These are phyloP conservation scores for Suhomyces wounanorum DNA, from an alignment of 1,139 yeast species.

Conservation along the genomic window DNA sequence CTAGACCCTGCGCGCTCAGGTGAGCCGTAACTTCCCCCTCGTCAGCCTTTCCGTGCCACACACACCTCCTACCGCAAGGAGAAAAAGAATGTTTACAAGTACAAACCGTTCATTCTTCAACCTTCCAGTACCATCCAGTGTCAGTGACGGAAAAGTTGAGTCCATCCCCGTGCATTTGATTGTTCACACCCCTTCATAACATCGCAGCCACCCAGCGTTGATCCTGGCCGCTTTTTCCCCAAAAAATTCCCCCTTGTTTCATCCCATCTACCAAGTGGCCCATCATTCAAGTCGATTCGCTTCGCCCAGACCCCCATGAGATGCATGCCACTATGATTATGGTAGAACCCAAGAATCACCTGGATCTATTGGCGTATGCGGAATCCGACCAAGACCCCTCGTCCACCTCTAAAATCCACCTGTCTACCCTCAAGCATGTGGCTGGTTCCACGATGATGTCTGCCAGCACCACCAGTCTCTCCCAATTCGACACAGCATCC, in stretches of 20 bases:
- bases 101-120: conserved; percentile 1
- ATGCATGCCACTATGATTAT: conserved; percentile 7
- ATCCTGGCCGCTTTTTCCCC: neutral
- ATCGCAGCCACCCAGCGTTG: neutral
- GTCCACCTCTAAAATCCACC: conserved; percentile 4
- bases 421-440: conserved; percentile 1
- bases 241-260: neutral
- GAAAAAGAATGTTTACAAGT: conserved; percentile 9
- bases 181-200: neutral
- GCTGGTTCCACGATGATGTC: neutral
- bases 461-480: conserved; percentile 3
- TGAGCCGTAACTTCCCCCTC: conserved; percentile 2
- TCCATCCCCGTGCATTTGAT: neutral
- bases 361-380: conserved; percentile 6
- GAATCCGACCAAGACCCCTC: conserved; percentile 1
- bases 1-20: conserved; percentile 1
- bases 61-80: conserved; percentile 8
- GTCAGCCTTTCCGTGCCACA: conserved; percentile 6
- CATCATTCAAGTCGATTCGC: neutral
- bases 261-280: neutral
- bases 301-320: neutral
- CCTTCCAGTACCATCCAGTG: neutral
- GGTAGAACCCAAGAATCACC: conserved; percentile 10
- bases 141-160: neutral
- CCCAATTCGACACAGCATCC: neutral